Percentiles rank a stretch among this genome's conserved stretches.
Evolutionary conservation across 352 stramenopile species (phyloP).

Genomic region (Globisporangium polare): DNA sequence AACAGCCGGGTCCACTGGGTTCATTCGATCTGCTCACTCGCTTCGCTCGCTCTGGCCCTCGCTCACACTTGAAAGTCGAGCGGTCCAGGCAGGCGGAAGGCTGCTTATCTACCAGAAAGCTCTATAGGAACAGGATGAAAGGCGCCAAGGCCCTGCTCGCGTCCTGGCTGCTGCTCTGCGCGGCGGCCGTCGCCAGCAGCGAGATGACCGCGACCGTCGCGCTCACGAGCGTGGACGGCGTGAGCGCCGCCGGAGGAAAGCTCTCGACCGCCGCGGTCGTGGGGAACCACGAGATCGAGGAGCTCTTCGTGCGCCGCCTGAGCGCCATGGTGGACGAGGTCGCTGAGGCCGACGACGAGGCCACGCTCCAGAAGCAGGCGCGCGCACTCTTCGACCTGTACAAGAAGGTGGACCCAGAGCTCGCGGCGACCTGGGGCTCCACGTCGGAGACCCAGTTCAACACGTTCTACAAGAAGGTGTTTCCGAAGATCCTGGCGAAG

Average conservation of each 20-base stretch:
- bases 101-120: background rate
- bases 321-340: constrained; percentile 17
- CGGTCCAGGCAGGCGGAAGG: background rate
- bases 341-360: constrained; percentile 18
- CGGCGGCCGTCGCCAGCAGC: constrained; percentile 2
- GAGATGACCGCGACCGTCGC: background rate
- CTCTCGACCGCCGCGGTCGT: constrained; percentile 15
- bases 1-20: background rate
- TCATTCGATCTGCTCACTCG: constrained; percentile 3
- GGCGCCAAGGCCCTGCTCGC: constrained; percentile 10
- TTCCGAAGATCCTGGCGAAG: constrained; percentile 51
- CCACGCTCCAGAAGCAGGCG: constrained; percentile 33
- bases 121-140: constrained; percentile 10
- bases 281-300: constrained; percentile 33
- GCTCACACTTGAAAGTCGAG: constrained; percentile 4
- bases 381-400: constrained; percentile 64
- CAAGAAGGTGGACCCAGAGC: constrained; percentile 41
- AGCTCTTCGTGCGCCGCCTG: constrained; percentile 41
- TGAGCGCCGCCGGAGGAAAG: background rate
- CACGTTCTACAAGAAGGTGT: constrained; percentile 60
- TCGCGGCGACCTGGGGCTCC: constrained; percentile 37
- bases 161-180: constrained; percentile 15
- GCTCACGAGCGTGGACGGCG: background rate
- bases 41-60: background rate
- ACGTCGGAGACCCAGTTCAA: constrained; percentile 44